A percentile compares a stretch with the other conserved stretches of the same genome.
phyloP scores from a whole-genome alignment of 2,329 filamentous ascomycete species.

The Chaetomium globosum region DNA sequence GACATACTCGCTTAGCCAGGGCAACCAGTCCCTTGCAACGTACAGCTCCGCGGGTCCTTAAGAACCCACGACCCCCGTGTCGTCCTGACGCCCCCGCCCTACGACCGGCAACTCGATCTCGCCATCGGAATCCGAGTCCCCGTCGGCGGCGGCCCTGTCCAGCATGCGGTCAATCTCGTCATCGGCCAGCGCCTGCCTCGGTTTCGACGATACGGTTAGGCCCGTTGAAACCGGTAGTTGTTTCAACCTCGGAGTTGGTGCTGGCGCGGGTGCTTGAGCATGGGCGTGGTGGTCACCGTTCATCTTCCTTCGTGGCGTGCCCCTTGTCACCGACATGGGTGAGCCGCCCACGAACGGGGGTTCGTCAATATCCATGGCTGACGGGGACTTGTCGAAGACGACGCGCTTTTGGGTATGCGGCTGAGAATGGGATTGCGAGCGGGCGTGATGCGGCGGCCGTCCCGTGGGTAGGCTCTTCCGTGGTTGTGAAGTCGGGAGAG shows the following conservation, averaged over 20 bases:
- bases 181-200: slow-evolving; percentile 51
- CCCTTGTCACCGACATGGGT: slow-evolving; percentile 40
- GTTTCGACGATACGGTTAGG: slow-evolving; percentile 46
- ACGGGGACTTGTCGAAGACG: slow-evolving; percentile 53
- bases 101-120: slow-evolving; percentile 55
- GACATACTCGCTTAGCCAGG: not conserved
- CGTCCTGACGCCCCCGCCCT: slow-evolving; percentile 39
- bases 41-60: not conserved
- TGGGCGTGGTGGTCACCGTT: slow-evolving; percentile 42
- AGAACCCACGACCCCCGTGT: slow-evolving; percentile 19
- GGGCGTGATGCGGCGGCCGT: slow-evolving; percentile 43
- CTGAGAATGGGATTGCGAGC: slow-evolving; percentile 39
- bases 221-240: slow-evolving; percentile 55
- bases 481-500: slow-evolving; percentile 53
- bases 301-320: slow-evolving; percentile 49
- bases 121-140: slow-evolving; percentile 60
- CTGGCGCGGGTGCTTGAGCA: slow-evolving; percentile 29
- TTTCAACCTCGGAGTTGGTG: slow-evolving; percentile 42
- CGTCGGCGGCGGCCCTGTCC: slow-evolving; percentile 54
- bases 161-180: slow-evolving; percentile 63
- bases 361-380: slow-evolving; percentile 54
- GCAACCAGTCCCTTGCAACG: not conserved
- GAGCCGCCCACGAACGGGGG: slow-evolving; percentile 38
- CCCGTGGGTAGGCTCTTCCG: slow-evolving; percentile 57
- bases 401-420: slow-evolving; percentile 48